Base-by-base conservation (phyloP, 176 grass and related monocot species). In the Alloteropsis semialata region DNA sequence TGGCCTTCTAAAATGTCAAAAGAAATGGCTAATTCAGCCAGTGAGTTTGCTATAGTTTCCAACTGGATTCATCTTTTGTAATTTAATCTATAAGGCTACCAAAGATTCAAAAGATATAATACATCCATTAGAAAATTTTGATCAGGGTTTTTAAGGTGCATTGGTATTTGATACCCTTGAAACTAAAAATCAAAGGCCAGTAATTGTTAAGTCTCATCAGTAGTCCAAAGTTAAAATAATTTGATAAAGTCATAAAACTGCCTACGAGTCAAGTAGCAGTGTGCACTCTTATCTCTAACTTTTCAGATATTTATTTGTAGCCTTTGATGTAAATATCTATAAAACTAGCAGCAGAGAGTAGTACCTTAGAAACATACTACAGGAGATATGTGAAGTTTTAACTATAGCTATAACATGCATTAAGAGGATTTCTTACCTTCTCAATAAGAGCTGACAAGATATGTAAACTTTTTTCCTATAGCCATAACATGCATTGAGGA, bases 391-490 rank as follows among this genome's bases (percentile, higher is more conserved):
- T 61, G 13, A 41, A 10, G 67, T 79, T 59, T 66, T 30, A 50
- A 49, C 6, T 54, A 8, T 22, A 54, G 19, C 51, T 54, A 8
- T 54, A 54, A 54, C 51, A 22, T 54, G 51, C 51, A 54, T 22
- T 22, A 22, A 54, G 65, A 84, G 36, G 45, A 46, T 79, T 74
- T 65, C 38, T 75, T 87, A 96, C 96, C 91, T 85, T 95, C 84
- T 99, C 96, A 89, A 99, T 87, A 46, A 99, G 80, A 0, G 85
- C 93, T 74, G 96, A 93, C n/a, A n/a, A 69, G 29, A 87, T 61
- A 70, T 71, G 9, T 62, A 19, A 41, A 10, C 5, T 36, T 36
- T 42, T 42, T 27, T 65, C 44, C 32, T 80, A 53, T 50, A 6
- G 76, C 15, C 68, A 22, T 59, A 61, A 41, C 18, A 69, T 76